Evolutionary conservation across 371 early-diverging fungal species (phyloP), one percentile per base, ranked within the genome.

Genomic region (Mortierella sp.): DNA sequence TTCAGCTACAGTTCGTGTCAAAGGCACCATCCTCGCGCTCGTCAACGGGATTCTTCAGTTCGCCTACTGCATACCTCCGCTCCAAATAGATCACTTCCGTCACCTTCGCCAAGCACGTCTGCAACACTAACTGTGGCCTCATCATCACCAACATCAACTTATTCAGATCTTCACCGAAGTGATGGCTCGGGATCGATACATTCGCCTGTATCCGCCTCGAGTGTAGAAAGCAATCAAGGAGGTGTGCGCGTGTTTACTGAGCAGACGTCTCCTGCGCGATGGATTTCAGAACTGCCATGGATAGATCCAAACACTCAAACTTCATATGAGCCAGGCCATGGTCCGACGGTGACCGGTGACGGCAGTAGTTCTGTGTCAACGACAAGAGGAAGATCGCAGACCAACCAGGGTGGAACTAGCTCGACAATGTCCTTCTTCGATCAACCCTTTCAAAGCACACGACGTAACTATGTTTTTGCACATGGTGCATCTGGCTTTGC

Each of bases 401-500:
- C 33, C 40, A 57, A 32, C 57, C 33, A 6, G 40, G 22, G 22
- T 15, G 19, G 28, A 38, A 62, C 60, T 4, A 28, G 72, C 36
- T 36, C 36, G 6, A 5, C 45, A n/a, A 19, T 32, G n/a, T 66
- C 81, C 4, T 76, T 76, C 52, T 76, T 87, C 81, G 69, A 84
- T 69, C 66, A 84, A 72, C 79, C 83, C 83, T 73, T 83, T 53
- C 84, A 84, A 16, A 81, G 81, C 38, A 73, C 85, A 9, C 87
- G 84, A 38, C 88, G 86, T 24, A 85, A 88, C 38, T 95, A 87
- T 71, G 88, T 88, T 58, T 89, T 95, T 72, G 78, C 89, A 41
- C 88, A 92, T 71, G 95, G 92, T 16, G 94, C 92, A 1, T 90
- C 94, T 3, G 96, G 95, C n/a, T 92, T 92, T 66, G 91, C 95